A percentile compares a stretch with the other conserved stretches of the same genome.
These are phyloP conservation scores for Magnaporthiopsis rhizophila DNA, from an alignment of 2,329 filamentous ascomycete genomes.

Conservation along the genomic window DNA sequence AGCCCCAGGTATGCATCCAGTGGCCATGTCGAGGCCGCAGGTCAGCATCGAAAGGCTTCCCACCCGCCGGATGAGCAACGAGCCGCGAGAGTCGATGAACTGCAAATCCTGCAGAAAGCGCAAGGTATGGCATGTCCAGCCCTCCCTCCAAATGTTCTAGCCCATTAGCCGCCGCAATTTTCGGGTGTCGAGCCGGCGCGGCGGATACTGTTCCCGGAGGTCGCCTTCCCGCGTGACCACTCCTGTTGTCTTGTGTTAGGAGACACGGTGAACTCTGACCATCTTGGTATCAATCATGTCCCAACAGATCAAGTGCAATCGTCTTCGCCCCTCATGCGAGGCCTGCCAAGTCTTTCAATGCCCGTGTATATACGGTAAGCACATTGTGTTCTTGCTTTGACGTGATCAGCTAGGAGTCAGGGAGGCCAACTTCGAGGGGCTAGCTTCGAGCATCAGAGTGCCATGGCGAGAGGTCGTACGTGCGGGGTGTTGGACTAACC, in stretches of 20 bases:
- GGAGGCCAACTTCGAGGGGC: no score
- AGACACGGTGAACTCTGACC: no score
- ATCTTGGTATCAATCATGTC: not conserved
- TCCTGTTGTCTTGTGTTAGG: constrained; percentile 1
- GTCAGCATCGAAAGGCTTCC: constrained; percentile 75
- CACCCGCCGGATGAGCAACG: constrained; percentile 60
- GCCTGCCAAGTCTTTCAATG: constrained; percentile 86
- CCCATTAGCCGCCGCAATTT: no score
- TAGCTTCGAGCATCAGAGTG: no score
- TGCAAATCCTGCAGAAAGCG: constrained; percentile 90
- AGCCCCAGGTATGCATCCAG: constrained; percentile 33
- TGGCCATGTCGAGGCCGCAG: constrained; percentile 63
- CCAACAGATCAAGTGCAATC: constrained; percentile 81
- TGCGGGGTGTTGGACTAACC: no score
- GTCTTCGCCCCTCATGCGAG: constrained; percentile 75
- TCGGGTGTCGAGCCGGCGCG: no score
- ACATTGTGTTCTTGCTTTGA: not conserved
- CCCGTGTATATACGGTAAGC: constrained; percentile 76
- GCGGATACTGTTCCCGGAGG: no score
- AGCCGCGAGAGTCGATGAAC: constrained; percentile 87
- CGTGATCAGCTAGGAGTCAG: no score
- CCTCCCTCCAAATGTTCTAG: not conserved
- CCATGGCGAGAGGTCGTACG: no score
- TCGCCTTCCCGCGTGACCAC: no score
- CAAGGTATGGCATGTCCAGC: constrained; percentile 56